Evolutionary conservation across 441 rosid species (phyloP), one percentile per base, ranked within the genome.

Genomic region (Rhodomyrtus psidioides): DNA sequence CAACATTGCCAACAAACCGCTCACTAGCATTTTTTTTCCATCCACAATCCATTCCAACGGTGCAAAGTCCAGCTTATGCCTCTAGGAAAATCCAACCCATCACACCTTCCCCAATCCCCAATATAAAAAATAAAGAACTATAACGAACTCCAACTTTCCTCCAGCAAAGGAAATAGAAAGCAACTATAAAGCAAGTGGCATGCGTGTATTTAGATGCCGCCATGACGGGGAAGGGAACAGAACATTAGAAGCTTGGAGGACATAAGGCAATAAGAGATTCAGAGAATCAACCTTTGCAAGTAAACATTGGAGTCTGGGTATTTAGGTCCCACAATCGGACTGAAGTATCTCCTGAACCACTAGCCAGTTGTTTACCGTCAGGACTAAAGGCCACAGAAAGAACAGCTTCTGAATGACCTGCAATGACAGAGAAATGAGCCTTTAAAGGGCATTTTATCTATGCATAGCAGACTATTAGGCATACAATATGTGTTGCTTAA

Each of bases 291-390:
- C 99, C 99, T 92, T 93, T 92, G 88, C 98, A 96, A 83, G 98
- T 98, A 91, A 94, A 98, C 96, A 95, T 88, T 55, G 98, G 99
- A 59, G 99, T 95, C 91, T 98, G 98, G 44, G 98, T 98, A 84
- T 88, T 93, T 65, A 96, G 96, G 92, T 98, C 99, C 98, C 98
- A 96, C 58, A 98, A 89, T 83, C 99, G 93, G 88, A 98, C 98
- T 81, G 99, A 96, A 75, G 99, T 94, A 89, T 98, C 99, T 84
- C 99, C 99, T 6, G 98, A 98, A 84, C 99, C 99, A 93, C 99
- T 98, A 12, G 99, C 99, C 92, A 98, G 90, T 28, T 92, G 98
- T 83, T 92, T 90, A 83, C 99, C 98, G 51, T 98, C 98, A 56
- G 99, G 99, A 91, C 98, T 95, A 88, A 96, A 96, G 44, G 98